A percentile compares a stretch with the other conserved stretches of the same genome.
phyloP scores from a whole-genome alignment of 2,329 filamentous ascomycete species.

The Calonectria honghensis region DNA sequence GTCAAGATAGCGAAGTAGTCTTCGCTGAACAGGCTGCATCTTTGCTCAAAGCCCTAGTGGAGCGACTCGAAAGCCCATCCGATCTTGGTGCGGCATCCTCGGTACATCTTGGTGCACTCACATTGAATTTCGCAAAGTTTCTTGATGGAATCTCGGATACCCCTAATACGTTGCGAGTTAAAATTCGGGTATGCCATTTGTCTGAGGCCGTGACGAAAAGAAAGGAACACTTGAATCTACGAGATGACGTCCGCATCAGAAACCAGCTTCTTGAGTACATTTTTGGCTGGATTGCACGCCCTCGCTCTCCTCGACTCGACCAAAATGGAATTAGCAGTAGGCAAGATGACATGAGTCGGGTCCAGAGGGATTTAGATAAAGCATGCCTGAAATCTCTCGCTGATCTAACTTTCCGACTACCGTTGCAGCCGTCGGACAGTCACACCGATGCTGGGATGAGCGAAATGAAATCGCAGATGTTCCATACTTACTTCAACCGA shows the following conservation, averaged over 20 bases:
- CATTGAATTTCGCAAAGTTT: slow-evolving; percentile 81
- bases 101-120: slow-evolving; percentile 78
- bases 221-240: slow-evolving; percentile 80
- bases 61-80: slow-evolving; percentile 77
- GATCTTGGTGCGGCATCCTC: slow-evolving; percentile 78
- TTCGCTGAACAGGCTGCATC: slow-evolving; percentile 82
- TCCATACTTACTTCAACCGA: slow-evolving; percentile 82
- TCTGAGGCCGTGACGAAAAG: slow-evolving; percentile 79
- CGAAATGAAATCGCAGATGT: slow-evolving; percentile 82
- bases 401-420: slow-evolving; percentile 79
- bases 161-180: slow-evolving; percentile 75
- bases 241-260: slow-evolving; percentile 80
- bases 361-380: slow-evolving; percentile 80
- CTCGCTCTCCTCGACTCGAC: slow-evolving; percentile 70
- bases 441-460: slow-evolving; percentile 80
- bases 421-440: slow-evolving; percentile 79
- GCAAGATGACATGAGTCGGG: slow-evolving; percentile 73
- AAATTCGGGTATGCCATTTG: slow-evolving; percentile 81
- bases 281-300: slow-evolving; percentile 80
- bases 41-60: slow-evolving; percentile 77
- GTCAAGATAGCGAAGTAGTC: slow-evolving; percentile 76
- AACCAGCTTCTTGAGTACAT: slow-evolving; percentile 82
- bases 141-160: slow-evolving; percentile 75
- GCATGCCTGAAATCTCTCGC: slow-evolving; percentile 80
- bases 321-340: slow-evolving; percentile 64